Conservation (phyloP, 768 basidiomycete species). For the Lentinula sp. region DNA sequence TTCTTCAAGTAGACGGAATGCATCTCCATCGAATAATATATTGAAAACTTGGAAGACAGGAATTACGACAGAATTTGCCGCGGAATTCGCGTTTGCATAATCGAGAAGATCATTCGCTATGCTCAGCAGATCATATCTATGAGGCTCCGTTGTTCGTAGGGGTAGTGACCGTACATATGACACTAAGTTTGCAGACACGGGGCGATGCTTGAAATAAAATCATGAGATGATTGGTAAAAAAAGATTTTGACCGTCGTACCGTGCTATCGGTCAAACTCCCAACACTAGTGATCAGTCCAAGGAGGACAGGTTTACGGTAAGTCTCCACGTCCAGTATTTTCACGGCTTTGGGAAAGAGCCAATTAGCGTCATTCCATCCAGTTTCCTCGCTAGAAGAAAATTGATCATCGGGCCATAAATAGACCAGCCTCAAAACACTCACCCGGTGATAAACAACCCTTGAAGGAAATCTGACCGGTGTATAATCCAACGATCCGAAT, state of each 20-base stretch:
- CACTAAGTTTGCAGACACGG: conserved; percentile 56
- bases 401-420: neutral
- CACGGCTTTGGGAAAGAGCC: conserved; percentile 72
- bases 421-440: conserved; percentile 20
- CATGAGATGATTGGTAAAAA: conserved; percentile 9
- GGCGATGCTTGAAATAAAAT: conserved; percentile 51
- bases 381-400: conserved; percentile 17
- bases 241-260: conserved; percentile 39
- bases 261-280: conserved; percentile 83
- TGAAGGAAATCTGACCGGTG: conserved; percentile 40
- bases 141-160: conserved; percentile 18
- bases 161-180: conserved; percentile 53
- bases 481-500: conserved; percentile 45
- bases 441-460: conserved; percentile 43
- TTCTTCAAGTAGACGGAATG: conserved; percentile 42
- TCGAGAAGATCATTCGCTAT: conserved; percentile 54
- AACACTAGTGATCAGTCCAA: conserved; percentile 72
- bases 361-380: conserved; percentile 67
- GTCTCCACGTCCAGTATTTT: conserved; percentile 53
- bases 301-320: conserved; percentile 59
- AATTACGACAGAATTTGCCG: conserved; percentile 70
- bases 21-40: conserved; percentile 65
- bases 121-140: conserved; percentile 40
- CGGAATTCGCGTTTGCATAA: conserved; percentile 46
- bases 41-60: conserved; percentile 77